Conservation (phyloP, 192 early-diverging fungal genomes). For the Ambispora gerdemannii region DNA sequence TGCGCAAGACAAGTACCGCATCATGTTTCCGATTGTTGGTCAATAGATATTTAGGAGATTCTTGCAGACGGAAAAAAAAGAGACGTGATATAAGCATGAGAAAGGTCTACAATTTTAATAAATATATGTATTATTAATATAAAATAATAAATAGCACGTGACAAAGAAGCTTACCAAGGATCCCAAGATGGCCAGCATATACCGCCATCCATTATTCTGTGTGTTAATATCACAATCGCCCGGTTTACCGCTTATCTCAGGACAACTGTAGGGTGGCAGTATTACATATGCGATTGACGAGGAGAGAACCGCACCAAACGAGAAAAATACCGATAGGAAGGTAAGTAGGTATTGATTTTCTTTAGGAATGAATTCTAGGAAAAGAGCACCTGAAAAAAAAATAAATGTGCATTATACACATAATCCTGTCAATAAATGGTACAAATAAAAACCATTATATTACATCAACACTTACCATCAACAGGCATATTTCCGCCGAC, state of each 20-base stretch:
- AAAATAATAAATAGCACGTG: background rate
- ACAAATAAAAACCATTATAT: background rate
- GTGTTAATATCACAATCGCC: slow-evolving; percentile 50
- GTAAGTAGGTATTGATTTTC: slow-evolving; percentile 78
- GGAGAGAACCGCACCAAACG: slow-evolving; percentile 72
- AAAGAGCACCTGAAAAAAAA: slow-evolving; percentile 63
- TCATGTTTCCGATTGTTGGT: slow-evolving; percentile 60
- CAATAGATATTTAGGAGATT: slow-evolving; percentile 79
- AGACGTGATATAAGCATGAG: slow-evolving; percentile 71
- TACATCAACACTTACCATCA: slow-evolving; percentile 43
- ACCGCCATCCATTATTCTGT: slow-evolving; percentile 78
- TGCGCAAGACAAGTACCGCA: slow-evolving; percentile 62
- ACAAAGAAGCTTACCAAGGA: slow-evolving; percentile 34
- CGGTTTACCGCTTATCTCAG: slow-evolving; percentile 32
- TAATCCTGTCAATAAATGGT: background rate
- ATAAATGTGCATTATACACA: background rate
- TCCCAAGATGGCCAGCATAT: slow-evolving; percentile 62
- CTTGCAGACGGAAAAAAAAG: slow-evolving; percentile 64
- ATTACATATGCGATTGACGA: slow-evolving; percentile 63
- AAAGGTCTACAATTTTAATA: slow-evolving; percentile 57
- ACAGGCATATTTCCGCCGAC: slow-evolving; percentile 66
- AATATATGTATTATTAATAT: background rate
- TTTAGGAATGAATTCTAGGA: slow-evolving; percentile 81
- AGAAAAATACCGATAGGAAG: slow-evolving; percentile 81
- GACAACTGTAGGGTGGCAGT: slow-evolving; percentile 68